A percentile compares a stretch with the other conserved stretches of the same genome.
Conservation (phyloP, 768 basidiomycete genomes). For the Phylloporus sp. region DNA sequence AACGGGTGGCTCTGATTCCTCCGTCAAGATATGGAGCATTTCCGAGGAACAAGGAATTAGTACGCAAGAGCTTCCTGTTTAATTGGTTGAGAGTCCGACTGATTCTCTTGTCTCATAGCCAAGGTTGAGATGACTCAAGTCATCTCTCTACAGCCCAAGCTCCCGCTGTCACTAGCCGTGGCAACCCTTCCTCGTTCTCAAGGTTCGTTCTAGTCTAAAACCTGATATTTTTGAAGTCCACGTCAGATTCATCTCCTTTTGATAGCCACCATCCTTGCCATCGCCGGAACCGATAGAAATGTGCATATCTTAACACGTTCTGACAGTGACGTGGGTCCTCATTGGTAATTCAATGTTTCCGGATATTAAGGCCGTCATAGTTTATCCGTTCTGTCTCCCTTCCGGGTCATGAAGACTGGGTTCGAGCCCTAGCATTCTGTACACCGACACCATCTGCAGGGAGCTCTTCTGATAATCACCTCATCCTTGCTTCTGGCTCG, state of each 20-base stretch:
- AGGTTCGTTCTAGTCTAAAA: slow-evolving; percentile 41
- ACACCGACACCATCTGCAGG: slow-evolving; percentile 24
- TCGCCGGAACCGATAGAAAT: slow-evolving; percentile 76
- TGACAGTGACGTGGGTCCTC: slow-evolving; percentile 45
- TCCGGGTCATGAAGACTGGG: slow-evolving; percentile 95
- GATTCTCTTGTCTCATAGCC: slow-evolving; percentile 25
- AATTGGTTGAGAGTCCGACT: slow-evolving; percentile 5
- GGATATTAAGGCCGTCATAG: slow-evolving; percentile 29
- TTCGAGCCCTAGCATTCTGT: slow-evolving; percentile 74
- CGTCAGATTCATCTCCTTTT: background rate
- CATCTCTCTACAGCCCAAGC: slow-evolving; percentile 62
- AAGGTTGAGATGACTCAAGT: slow-evolving; percentile 48
- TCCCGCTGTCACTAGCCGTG: slow-evolving; percentile 69
- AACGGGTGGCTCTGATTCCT: slow-evolving; percentile 82
- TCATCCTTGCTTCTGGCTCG: slow-evolving; percentile 88
- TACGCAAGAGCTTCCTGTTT: slow-evolving; percentile 13
- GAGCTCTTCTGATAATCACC: slow-evolving; percentile 29
- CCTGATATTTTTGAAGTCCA: background rate
- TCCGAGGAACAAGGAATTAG: slow-evolving; percentile 24
- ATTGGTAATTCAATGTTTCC: slow-evolving; percentile 3
- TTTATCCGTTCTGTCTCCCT: slow-evolving; percentile 58
- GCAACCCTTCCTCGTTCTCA: slow-evolving; percentile 60
- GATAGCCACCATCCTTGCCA: slow-evolving; percentile 66
- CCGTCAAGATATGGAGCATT: slow-evolving; percentile 71
- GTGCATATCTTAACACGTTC: slow-evolving; percentile 77